Evolutionary conservation across 306 rosid genomes (phyloP).

Genomic region (Dalbergia cochinchinensis): DNA sequence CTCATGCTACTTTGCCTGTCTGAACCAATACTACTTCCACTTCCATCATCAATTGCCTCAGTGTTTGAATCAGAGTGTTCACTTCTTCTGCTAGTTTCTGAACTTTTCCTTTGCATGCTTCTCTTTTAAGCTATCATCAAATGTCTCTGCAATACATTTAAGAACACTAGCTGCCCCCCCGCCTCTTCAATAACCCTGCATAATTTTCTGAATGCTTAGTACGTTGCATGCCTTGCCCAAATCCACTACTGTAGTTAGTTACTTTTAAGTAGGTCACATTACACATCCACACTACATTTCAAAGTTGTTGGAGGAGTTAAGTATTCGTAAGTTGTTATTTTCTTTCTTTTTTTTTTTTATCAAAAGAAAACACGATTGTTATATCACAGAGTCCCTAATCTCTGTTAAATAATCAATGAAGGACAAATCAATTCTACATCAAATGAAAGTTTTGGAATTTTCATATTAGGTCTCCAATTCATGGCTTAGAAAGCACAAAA

Average conservation of each 20-base stretch:
- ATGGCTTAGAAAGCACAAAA: not conserved
- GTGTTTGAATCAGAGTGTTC: conserved; percentile 16
- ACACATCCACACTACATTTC: conserved; percentile 19
- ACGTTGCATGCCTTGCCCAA: conserved; percentile 30
- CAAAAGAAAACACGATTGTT: not conserved
- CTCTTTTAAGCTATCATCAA: conserved; percentile 39
- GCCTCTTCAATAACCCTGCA: conserved; percentile 44
- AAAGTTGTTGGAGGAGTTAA: conserved; percentile 22
- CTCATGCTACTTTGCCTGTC: conserved; percentile 37
- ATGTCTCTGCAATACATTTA: conserved; percentile 35
- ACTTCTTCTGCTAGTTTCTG: conserved; percentile 31
- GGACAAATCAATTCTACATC: not conserved
- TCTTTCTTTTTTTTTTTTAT: not conserved
- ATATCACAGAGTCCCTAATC: not conserved
- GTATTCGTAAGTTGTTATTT: not conserved
- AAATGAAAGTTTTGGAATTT: not conserved
- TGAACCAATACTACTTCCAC: conserved; percentile 38
- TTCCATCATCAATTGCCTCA: conserved; percentile 21
- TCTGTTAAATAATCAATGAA: conserved; percentile 22
- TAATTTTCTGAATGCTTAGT: conserved; percentile 30
- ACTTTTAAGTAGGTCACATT: conserved; percentile 11
- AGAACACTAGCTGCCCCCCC: conserved; percentile 44
- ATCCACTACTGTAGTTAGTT: conserved; percentile 42
- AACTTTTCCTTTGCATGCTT: not conserved
- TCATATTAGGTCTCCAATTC: not conserved